Conservation (phyloP, 345 rosid species). For the Rhizophora mangle region DNA sequence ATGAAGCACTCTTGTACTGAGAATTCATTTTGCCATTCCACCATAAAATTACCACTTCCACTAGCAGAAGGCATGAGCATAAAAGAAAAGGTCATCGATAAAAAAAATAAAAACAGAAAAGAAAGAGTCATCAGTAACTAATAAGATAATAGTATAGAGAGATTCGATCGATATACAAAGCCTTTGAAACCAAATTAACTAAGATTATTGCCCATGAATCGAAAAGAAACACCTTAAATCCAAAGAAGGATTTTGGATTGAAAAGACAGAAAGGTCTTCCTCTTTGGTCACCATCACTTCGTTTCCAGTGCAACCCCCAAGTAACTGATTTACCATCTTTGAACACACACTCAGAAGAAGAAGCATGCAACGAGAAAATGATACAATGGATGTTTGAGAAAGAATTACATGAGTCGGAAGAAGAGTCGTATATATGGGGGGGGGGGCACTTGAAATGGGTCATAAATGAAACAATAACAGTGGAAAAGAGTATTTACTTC, state of each 20-base stretch:
- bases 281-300: conserved; percentile 19
- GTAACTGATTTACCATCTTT: not conserved
- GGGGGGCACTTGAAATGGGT: not conserved
- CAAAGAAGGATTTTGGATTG: conserved; percentile 14
- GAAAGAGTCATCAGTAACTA: not conserved
- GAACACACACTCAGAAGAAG: conserved; percentile 6
- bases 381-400: too few species aligned
- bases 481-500: not conserved
- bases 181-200: not conserved
- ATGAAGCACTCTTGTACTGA: conserved; percentile 19
- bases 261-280: conserved; percentile 26
- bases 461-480: conserved; percentile 1
- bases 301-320: not conserved
- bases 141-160: too few species aligned
- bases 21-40: conserved; percentile 29
- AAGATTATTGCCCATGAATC: too few species aligned
- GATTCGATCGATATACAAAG: not conserved
- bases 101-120: not conserved
- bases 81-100: not conserved
- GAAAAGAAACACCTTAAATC: conserved; percentile 25
- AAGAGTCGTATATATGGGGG: too few species aligned
- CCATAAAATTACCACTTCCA: conserved; percentile 11
- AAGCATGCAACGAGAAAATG: not conserved
- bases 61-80: conserved; percentile 7
- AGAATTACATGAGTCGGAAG: not conserved